phyloP scores from a whole-genome alignment of 2,329 filamentous ascomycete species.

The Neopestalotiopsis clavispora region DNA sequence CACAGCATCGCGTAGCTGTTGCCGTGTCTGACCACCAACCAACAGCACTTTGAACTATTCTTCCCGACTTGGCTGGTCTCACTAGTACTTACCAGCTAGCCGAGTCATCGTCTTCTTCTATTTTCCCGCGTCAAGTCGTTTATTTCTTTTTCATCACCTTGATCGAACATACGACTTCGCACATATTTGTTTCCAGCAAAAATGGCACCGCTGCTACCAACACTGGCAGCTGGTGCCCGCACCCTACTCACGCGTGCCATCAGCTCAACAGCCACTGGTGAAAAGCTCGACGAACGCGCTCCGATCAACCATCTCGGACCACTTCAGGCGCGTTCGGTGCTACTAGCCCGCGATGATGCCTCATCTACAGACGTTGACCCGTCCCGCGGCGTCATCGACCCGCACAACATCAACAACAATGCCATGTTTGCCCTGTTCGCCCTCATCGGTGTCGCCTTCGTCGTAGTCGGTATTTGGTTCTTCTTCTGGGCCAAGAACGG shows the following conservation, averaged over 20 bases:
- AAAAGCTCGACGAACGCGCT: constrained; percentile 4
- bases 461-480: constrained; percentile 86
- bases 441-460: constrained; percentile 77
- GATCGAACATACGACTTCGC: background rate
- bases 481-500: constrained; percentile 99
- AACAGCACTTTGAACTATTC: background rate
- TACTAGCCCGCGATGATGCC: constrained; percentile 45
- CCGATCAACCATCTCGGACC: constrained; percentile 39
- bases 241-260: constrained; percentile 30
- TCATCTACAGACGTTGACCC: constrained; percentile 43
- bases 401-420: constrained; percentile 64
- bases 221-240: constrained; percentile 35
- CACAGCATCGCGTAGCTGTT: background rate
- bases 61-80: constrained; percentile 2
- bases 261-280: constrained; percentile 19
- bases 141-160: background rate
- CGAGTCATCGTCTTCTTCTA: background rate
- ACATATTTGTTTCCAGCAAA: background rate
- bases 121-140: background rate
- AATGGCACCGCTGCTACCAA: constrained; percentile 39
- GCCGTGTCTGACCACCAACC: background rate
- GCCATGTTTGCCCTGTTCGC: constrained; percentile 87
- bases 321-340: constrained; percentile 47
- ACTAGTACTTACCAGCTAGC: background rate
- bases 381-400: constrained; percentile 54